Conservation (phyloP, 1,284 basidiomycete genomes). For the Microbotryomycetes sp. region DNA sequence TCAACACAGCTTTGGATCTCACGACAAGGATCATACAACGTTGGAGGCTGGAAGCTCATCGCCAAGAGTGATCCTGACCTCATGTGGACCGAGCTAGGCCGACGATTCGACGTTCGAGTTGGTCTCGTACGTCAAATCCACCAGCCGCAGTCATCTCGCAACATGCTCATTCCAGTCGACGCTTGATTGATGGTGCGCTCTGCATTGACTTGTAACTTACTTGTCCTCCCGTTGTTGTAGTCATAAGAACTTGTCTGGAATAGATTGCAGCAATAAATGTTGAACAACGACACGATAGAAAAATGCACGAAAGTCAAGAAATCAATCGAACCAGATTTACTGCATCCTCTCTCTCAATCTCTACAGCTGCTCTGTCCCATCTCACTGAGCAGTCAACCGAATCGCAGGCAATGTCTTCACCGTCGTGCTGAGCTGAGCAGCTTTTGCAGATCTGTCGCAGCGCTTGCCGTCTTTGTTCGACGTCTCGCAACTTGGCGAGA, state of each 20-base stretch:
- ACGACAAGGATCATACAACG: background rate
- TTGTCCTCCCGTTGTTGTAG: background rate
- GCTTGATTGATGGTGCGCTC: no score
- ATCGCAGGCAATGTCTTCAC: conserved; percentile 64
- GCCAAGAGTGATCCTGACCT: background rate
- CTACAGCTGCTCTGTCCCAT: conserved; percentile 62
- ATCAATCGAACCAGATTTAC: background rate
- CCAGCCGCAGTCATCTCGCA: background rate
- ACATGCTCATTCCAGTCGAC: background rate
- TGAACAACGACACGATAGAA: background rate
- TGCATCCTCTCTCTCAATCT: conserved; percentile 34
- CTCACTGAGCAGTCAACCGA: conserved; percentile 78
- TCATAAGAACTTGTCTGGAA: no score
- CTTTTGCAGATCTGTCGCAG: conserved; percentile 55
- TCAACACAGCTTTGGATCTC: conserved; percentile 10
- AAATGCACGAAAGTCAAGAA: background rate
- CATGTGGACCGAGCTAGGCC: background rate
- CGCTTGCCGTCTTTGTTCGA: conserved; percentile 46
- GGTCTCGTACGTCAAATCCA: background rate
- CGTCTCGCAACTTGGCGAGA: conserved; percentile 53
- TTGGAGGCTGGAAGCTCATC: conserved; percentile 3
- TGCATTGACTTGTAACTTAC: background rate
- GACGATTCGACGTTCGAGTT: background rate
- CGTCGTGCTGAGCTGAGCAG: conserved; percentile 55
- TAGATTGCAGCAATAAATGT: no score